Evolutionary conservation across 2,329 filamentous ascomycete species (phyloP), one percentile per base, ranked within the genome.

Genomic region (Xylaria sp.): DNA sequence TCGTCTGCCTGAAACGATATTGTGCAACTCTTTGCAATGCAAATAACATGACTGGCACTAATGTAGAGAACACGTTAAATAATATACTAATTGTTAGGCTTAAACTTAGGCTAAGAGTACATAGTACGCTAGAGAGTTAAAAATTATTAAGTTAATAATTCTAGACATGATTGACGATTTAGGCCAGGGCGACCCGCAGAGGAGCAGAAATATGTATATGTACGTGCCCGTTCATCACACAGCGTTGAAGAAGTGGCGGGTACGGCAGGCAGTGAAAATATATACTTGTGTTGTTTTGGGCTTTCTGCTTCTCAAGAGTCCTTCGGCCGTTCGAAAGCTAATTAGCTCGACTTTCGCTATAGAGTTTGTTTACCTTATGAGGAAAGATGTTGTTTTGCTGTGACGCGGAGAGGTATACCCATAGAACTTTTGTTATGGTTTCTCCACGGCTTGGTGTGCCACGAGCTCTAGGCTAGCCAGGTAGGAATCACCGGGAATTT

Each of bases 171-270:
- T 56, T 48, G 43, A 46, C 45, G 23, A 36, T 55, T 20, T 43
- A 36, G 46, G 46, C 30, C 36, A 58, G n/a, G 20, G 36, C 15
- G 61, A 52, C 50, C 57, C 60, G 25, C 52, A 50, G 30, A 45
- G 52, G 53, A 53, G 55, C 58, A 68, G 23, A 59, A 36, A 36
- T 30, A 36, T 28, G 48, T 43, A 36, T 30, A 36, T 28, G 48
- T 63, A 60, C 48, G 45, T 50, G 28, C 30, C 25, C 52, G 20
- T 60, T 48, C 57, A 46, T 61, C 65, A 65, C 59, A 57, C 36
- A 67, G 48, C 48, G 57, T 61, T 65, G 50, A 56, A 64, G 45
- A 12, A 52, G 48, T 25, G 34, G 65, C 61, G 43, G 13, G n/a
- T 52, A 50, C 10, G 13, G n/a, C 30, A 41, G 56, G 20, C 8